Percentiles rank a stretch among this genome's conserved stretches.
phyloP scores from a whole-genome alignment of 306 rosid species.

The Herpetospermum pedunculosum region DNA sequence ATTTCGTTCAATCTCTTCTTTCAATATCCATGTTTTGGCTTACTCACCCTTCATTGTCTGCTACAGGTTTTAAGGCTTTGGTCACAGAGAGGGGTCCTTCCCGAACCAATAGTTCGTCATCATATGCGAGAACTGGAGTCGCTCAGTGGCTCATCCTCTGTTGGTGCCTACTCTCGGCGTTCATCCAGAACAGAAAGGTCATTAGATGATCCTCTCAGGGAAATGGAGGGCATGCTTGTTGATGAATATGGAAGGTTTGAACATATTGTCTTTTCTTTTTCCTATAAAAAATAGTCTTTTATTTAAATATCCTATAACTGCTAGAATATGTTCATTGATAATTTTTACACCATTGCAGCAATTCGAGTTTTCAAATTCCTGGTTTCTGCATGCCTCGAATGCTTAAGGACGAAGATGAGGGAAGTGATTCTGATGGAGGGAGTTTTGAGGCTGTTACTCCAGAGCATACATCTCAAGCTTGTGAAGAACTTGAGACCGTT shows the following conservation, averaged over 20 bases:
- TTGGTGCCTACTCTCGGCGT: constrained; percentile 57
- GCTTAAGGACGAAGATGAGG: constrained; percentile 74
- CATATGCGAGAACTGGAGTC: constrained; percentile 76
- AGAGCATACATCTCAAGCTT: constrained; percentile 47
- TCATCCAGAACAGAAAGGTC: constrained; percentile 76
- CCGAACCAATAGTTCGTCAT: constrained; percentile 57
- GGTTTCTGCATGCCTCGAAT: constrained; percentile 90
- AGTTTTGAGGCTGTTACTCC: constrained; percentile 96
- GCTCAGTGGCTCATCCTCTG: constrained; percentile 35
- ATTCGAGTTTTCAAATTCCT: constrained; percentile 87
- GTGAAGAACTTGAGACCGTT: constrained; percentile 29
- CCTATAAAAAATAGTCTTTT: not conserved
- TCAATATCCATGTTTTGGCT: constrained; percentile 6
- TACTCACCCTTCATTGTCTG: constrained; percentile 16
- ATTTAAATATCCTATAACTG: not conserved
- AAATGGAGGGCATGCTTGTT: constrained; percentile 98
- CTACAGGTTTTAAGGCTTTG: constrained; percentile 77
- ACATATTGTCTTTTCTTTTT: not conserved
- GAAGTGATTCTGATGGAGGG: constrained; percentile 89
- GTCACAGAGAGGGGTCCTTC: constrained; percentile 71
- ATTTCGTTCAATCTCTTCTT: not conserved
- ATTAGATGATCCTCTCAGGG: constrained; percentile 87
- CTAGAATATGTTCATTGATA: constrained; percentile 4
- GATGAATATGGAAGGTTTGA: constrained; percentile 99
- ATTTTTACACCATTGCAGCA: constrained; percentile 36